Conservation (phyloP, 768 basidiomycete species). For the Hydnomerulius pinastri region DNA sequence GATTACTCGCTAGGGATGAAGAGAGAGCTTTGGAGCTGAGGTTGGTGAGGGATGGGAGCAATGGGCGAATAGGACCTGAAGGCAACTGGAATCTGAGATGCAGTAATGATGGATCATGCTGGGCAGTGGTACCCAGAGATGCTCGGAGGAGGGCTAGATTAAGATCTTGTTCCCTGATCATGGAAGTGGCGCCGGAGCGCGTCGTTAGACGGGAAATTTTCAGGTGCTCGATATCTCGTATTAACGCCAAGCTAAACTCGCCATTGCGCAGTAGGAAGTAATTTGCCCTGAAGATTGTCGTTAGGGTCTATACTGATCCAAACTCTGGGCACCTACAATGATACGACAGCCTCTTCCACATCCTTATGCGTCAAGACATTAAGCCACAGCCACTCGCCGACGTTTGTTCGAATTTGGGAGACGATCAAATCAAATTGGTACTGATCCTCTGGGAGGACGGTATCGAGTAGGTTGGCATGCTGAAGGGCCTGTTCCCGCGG, state of each 20-base stretch:
- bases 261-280: constrained; percentile 90
- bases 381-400: constrained; percentile 94
- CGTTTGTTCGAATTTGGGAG: constrained; percentile 70
- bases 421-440: constrained; percentile 77
- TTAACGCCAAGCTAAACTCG: constrained; percentile 81
- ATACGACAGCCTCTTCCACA: constrained; percentile 82
- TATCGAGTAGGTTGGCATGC: constrained; percentile 65
- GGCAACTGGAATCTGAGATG: constrained; percentile 77
- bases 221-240: constrained; percentile 84
- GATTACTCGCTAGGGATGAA: constrained; percentile 39
- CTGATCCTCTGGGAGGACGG: constrained; percentile 72
- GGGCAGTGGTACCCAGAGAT: constrained; percentile 85
- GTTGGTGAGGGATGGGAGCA: constrained; percentile 69
- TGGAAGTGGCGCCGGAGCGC: constrained; percentile 61
- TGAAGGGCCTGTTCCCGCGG: constrained; percentile 65
- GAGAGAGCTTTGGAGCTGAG: constrained; percentile 37
- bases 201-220: constrained; percentile 75
- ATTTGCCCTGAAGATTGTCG: constrained; percentile 57
- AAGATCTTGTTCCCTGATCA: constrained; percentile 90
- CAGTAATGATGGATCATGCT: constrained; percentile 78
- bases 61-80: constrained; percentile 77
- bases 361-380: constrained; percentile 84
- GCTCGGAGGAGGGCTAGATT: constrained; percentile 86
- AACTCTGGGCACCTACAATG: constrained; percentile 56
- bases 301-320: constrained; percentile 9